Conservation (phyloP, 2,329 filamentous ascomycete genomes). For the Cryphonectria naterciae region DNA sequence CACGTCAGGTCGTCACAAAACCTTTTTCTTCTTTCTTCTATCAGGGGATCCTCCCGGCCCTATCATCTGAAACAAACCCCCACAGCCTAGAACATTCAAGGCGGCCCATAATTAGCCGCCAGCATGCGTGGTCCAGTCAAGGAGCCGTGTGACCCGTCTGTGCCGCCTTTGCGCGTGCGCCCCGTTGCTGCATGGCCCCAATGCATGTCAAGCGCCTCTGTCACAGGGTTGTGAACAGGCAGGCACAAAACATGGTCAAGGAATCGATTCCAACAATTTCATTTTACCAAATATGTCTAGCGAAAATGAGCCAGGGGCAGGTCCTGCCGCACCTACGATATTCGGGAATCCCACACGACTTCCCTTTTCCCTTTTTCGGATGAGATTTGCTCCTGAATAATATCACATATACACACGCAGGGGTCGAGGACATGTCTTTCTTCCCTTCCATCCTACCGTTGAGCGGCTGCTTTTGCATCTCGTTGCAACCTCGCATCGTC, state of each 20-base stretch:
- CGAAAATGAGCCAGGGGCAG: neutral
- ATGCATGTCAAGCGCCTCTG: neutral
- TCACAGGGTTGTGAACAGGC: neutral
- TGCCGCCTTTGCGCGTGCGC: neutral
- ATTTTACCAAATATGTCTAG: neutral
- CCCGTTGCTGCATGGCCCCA: neutral
- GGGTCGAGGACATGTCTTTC: neutral
- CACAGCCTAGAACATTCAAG: neutral
- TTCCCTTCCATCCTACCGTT: neutral
- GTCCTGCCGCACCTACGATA: neutral
- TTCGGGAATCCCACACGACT: neutral
- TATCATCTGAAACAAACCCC: slow-evolving; percentile 1
- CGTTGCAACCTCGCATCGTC: neutral
- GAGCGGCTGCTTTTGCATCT: neutral
- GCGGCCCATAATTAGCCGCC: neutral
- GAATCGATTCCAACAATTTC: neutral
- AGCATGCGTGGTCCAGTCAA: neutral
- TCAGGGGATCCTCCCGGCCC: neutral
- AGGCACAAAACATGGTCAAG: neutral
- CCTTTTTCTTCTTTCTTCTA: neutral
- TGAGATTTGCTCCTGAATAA: neutral
- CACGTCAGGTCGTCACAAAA: neutral
- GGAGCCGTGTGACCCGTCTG: neutral
- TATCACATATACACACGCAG: neutral
- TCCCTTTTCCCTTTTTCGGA: neutral